Evolutionary conservation across 2,329 filamentous ascomycete species (phyloP).

Genomic region (Penicillium sp.): DNA sequence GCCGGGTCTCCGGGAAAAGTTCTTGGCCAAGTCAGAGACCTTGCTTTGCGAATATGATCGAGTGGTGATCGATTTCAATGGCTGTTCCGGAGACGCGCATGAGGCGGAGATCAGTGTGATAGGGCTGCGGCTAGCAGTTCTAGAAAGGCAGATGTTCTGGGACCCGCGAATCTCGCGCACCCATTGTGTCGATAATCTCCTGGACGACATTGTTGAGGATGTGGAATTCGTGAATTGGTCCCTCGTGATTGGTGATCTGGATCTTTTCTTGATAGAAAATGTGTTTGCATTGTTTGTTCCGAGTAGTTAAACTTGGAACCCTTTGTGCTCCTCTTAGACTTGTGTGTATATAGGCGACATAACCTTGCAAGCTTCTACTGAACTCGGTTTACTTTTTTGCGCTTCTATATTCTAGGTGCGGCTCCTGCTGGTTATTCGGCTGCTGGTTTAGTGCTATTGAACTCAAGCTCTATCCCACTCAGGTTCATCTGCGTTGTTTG

Average conservation of each 20-base stretch:
- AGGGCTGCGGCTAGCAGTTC: constrained; percentile 7
- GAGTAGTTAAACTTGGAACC: background rate
- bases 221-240: constrained; percentile 7
- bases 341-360: background rate
- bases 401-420: background rate
- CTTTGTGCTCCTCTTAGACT: background rate
- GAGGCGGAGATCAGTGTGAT: background rate
- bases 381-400: background rate
- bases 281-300: constrained; percentile 34
- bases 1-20: constrained; percentile 36
- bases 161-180: constrained; percentile 18
- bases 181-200: constrained; percentile 19
- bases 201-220: constrained; percentile 23
- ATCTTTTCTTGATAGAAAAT: constrained; percentile 13
- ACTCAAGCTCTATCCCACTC: background rate
- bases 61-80: constrained; percentile 3
- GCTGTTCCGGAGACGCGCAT: constrained; percentile 14
- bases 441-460: constrained; percentile 23
- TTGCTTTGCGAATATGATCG: constrained; percentile 18
- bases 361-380: background rate
- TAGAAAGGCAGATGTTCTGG: constrained; percentile 18
- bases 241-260: constrained; percentile 12
- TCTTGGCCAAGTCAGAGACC: constrained; percentile 29
- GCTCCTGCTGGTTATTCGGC: background rate
- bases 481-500: background rate